Conservation (phyloP, 2,329 filamentous ascomycete species). For the Calonectria honghensis region DNA sequence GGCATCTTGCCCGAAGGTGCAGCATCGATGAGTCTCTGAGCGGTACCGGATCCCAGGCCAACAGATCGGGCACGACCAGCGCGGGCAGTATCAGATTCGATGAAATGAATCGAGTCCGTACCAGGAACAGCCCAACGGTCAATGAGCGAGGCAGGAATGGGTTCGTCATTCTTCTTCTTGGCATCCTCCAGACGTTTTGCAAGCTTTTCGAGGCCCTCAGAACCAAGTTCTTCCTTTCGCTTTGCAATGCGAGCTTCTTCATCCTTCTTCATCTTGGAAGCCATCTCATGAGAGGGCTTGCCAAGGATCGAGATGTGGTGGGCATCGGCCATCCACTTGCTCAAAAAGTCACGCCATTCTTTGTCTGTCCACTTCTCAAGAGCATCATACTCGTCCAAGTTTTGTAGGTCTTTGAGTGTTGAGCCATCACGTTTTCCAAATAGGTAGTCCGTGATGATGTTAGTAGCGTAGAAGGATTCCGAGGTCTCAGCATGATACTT, state of each 20-base stretch:
- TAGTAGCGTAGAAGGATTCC: slow-evolving; percentile 86
- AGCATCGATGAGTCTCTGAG: slow-evolving; percentile 85
- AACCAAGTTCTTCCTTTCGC: slow-evolving; percentile 85
- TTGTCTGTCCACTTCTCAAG: slow-evolving; percentile 87
- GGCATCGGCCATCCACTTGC: slow-evolving; percentile 89
- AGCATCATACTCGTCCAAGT: slow-evolving; percentile 76
- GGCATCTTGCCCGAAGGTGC: slow-evolving; percentile 78
- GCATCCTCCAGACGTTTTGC: slow-evolving; percentile 86
- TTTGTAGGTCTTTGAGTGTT: slow-evolving; percentile 77
- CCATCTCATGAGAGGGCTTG: slow-evolving; percentile 86
- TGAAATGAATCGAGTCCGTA: slow-evolving; percentile 95
- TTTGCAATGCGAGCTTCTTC: slow-evolving; percentile 87
- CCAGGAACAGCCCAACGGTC: slow-evolving; percentile 88
- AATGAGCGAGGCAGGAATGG: slow-evolving; percentile 88
- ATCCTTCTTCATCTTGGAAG: slow-evolving; percentile 86
- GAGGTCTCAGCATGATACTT: slow-evolving; percentile 90
- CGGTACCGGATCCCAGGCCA: slow-evolving; percentile 79
- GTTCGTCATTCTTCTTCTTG: slow-evolving; percentile 90
- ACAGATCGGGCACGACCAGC: slow-evolving; percentile 85
- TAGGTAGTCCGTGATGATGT: slow-evolving; percentile 93
- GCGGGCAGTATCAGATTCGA: slow-evolving; percentile 88
- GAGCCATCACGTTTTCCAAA: slow-evolving; percentile 92
- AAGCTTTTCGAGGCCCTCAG: slow-evolving; percentile 86
- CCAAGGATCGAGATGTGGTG: slow-evolving; percentile 92
- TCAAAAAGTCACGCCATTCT: slow-evolving; percentile 89